Conservation (phyloP, 192 early-diverging fungal genomes). For the Diversispora eburnea region DNA sequence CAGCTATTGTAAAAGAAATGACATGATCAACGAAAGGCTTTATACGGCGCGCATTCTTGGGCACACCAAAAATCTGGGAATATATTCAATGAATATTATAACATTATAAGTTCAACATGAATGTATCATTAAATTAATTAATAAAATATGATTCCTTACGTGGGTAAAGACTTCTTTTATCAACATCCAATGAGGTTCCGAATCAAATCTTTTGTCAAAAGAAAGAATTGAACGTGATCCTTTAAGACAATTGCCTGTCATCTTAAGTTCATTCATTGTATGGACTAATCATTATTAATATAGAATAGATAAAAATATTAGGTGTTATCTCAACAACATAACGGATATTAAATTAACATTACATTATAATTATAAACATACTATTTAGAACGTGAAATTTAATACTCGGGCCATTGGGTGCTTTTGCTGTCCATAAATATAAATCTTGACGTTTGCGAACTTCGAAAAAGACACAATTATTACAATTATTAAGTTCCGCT, state of each 20-base stretch:
- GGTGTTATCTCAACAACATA: not conserved
- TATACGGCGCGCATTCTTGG: slow-evolving; percentile 79
- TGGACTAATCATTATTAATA: slow-evolving; percentile 59
- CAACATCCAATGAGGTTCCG: slow-evolving; percentile 75
- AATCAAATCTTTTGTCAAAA: slow-evolving; percentile 92
- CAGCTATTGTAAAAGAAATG: slow-evolving; percentile 80
- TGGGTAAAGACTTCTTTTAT: slow-evolving; percentile 92
- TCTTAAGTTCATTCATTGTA: slow-evolving; percentile 98
- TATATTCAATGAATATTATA: not conserved
- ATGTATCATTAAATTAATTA: not conserved
- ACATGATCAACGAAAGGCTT: slow-evolving; percentile 99
- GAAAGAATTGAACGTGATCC: slow-evolving; percentile 92
- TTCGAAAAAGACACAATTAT: slow-evolving; percentile 97
- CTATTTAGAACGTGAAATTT: slow-evolving; percentile 95
- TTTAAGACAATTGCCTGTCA: slow-evolving; percentile 98
- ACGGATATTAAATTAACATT: not conserved
- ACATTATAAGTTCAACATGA: not conserved
- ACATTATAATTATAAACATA: slow-evolving; percentile 33
- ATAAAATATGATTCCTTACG: slow-evolving; percentile 3
- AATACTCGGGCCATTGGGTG: slow-evolving; percentile 91
- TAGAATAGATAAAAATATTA: no score
- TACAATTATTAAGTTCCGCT: slow-evolving; percentile 95
- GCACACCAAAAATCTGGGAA: slow-evolving; percentile 76
- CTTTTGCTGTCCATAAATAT: slow-evolving; percentile 93
- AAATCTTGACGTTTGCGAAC: slow-evolving; percentile 87